A percentile compares a stretch with the other conserved stretches of the same genome.
Evolutionary conservation across 2,329 filamentous ascomycete species (phyloP).

Genomic region (Hansfordia pulvinata): DNA sequence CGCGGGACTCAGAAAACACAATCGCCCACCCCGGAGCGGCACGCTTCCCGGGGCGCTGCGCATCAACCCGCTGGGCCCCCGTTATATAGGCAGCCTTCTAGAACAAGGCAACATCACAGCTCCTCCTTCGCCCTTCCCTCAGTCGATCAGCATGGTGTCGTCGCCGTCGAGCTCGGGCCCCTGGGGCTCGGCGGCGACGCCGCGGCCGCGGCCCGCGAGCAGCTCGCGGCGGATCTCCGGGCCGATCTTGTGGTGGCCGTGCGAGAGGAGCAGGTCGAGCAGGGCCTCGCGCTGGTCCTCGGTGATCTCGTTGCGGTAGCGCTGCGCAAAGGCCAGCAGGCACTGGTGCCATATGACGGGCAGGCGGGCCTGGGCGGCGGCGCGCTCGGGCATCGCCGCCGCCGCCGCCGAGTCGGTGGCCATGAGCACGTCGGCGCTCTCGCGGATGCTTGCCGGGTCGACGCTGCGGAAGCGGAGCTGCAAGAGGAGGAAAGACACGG

Average conservation of each 20-base stretch:
- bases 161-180: constrained; percentile 54
- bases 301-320: constrained; percentile 91
- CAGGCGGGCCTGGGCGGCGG: constrained; percentile 48
- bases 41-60: too few species aligned
- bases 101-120: too few species aligned
- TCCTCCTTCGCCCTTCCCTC: too few species aligned
- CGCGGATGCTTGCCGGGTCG: constrained; percentile 42
- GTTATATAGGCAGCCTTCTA: too few species aligned
- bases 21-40: too few species aligned
- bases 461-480: constrained; percentile 71
- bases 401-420: too few species aligned
- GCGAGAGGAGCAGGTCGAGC: constrained; percentile 70
- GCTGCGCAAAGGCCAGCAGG: constrained; percentile 79
- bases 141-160: constrained; percentile 77
- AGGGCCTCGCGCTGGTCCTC: constrained; percentile 89
- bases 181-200: constrained; percentile 51
- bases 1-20: too few species aligned
- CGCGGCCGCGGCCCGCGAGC: constrained; percentile 74
- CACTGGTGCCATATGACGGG: constrained; percentile 97
- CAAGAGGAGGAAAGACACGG: too few species aligned
- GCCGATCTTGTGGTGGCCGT: constrained; percentile 79
- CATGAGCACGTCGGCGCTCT: constrained; percentile 39
- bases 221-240: constrained; percentile 85
- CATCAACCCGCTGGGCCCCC: too few species aligned
- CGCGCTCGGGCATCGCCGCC: too few species aligned